phyloP scores from a whole-genome alignment of 2,329 filamentous ascomycete genomes.

The Ophiocordyceps camponoti-floridani region DNA sequence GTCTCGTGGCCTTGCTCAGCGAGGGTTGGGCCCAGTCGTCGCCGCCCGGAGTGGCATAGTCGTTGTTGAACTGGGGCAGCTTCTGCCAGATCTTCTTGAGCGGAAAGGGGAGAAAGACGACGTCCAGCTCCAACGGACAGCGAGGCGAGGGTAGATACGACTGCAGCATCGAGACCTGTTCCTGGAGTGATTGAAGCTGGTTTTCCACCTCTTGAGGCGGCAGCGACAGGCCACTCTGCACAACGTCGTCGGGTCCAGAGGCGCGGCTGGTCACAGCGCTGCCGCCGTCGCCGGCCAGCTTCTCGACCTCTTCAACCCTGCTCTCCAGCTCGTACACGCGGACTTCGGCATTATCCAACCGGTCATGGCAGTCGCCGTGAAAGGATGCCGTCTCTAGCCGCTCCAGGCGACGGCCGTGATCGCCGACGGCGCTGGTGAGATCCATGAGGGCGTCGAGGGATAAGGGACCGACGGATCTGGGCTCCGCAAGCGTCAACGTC shows the following conservation, averaged over 20 bases:
- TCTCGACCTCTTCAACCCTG: constrained; percentile 41
- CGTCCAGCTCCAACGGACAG: constrained; percentile 57
- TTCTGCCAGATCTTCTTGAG: constrained; percentile 37
- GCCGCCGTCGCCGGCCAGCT: constrained; percentile 26
- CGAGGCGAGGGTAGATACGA: constrained; percentile 40
- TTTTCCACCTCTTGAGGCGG: constrained; percentile 27
- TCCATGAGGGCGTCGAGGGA: constrained; percentile 22
- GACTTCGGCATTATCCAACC: constrained; percentile 47
- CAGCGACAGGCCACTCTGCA: constrained; percentile 3
- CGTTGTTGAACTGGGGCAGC: constrained; percentile 26
- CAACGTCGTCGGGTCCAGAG: constrained; percentile 15
- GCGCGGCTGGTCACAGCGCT: constrained; percentile 21
- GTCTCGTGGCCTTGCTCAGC: constrained; percentile 20
- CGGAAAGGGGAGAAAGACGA: constrained; percentile 57
- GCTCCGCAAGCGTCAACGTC: neutral
- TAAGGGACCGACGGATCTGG: constrained; percentile 2
- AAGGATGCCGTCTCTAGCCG: constrained; percentile 54
- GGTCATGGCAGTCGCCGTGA: constrained; percentile 51
- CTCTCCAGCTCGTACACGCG: constrained; percentile 53
- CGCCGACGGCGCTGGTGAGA: constrained; percentile 33
- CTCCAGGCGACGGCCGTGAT: constrained; percentile 48
- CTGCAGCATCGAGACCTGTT: constrained; percentile 37
- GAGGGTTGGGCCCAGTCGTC: constrained; percentile 34
- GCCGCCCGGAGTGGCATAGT: constrained; percentile 12
- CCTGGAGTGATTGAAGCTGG: constrained; percentile 30